Conservation (phyloP, 495 filamentous ascomycete genomes). For the Neurospora intermedia region DNA sequence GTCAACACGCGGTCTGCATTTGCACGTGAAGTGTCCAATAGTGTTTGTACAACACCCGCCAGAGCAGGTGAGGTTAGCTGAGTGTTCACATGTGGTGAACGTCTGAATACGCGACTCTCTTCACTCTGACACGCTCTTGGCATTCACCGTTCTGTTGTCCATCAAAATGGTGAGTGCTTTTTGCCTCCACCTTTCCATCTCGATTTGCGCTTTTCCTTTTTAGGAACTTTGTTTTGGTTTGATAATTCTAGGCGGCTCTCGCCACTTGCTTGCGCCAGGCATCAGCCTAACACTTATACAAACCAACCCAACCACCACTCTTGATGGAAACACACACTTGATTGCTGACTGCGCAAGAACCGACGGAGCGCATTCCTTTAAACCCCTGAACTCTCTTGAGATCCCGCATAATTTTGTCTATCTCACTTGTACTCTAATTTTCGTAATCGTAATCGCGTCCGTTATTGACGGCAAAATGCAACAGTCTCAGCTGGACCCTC, state of each 20-base stretch:
- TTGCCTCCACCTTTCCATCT: background rate
- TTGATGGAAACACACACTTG: background rate
- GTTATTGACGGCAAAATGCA: constrained; percentile 25
- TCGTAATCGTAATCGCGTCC: background rate
- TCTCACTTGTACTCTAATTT: background rate
- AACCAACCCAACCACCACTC: background rate
- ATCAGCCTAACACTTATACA: background rate
- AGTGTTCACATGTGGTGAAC: background rate
- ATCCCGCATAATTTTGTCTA: background rate
- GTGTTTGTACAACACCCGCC: background rate
- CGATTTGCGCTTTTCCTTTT: background rate
- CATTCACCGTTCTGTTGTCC: background rate
- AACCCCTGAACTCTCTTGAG: background rate
- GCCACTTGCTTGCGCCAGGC: background rate
- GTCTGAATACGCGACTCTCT: constrained; percentile 7
- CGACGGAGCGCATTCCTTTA: background rate
- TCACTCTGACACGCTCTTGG: background rate
- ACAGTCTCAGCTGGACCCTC: constrained; percentile 81
- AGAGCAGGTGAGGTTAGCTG: background rate
- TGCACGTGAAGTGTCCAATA: background rate
- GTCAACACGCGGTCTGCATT: background rate
- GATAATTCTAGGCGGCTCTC: background rate
- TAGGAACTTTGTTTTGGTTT: background rate
- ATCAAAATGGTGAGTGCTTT: constrained; percentile 14
- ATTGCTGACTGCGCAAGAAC: background rate